Evolutionary conservation across 1,284 basidiomycete species (phyloP), one percentile per base, ranked within the genome.

Genomic region (Ceratobasidium sp.): DNA sequence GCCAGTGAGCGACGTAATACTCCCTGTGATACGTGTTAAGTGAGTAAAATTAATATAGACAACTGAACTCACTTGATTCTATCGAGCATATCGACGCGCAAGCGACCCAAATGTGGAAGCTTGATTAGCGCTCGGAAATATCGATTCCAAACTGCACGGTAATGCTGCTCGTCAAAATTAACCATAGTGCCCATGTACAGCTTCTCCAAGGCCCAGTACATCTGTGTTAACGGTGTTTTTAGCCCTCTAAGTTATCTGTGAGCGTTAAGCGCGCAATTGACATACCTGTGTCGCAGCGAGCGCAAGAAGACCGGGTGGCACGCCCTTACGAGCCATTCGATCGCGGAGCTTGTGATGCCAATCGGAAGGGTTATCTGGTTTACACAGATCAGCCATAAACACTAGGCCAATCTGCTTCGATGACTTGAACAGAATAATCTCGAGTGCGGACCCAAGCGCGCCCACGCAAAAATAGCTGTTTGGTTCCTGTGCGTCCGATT

Each of bases 311-410:
- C 22, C 56, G 9, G 56, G 56, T 14, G 56, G 31, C 19, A 59
- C 56, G 22, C 56, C 56, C 22, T 59, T 24, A 15, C 56, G 33
- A 59, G 56, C 56, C 6, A 33, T 41, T 7, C 17, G 31, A n/a
- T 59, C 56, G n/a, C 56, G 17, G 17, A 59, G 31, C 27, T 59
- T 59, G 11, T 22, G 27, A 33, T 59, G 56, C 56, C 56, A 59
- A n/a, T 59, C 31, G 8, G 29, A 29, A 36, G 33, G 17, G 11
- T 59, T 33, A 36, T 59, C 56, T 15, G 56, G 33, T 36, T 24
- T 19, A 15, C 22, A 24, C 17, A 59, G 19, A 1, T 59, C 33
- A 8, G 33, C 56, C 22, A 59, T 27, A 19, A 41, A 59, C 1
- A 33, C 56, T 11, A 17, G 29, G 9, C 56, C 56, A 36, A 59